Evolutionary conservation across 2,329 filamentous ascomycete species (phyloP).

Genomic region (Alternaria rosae): DNA sequence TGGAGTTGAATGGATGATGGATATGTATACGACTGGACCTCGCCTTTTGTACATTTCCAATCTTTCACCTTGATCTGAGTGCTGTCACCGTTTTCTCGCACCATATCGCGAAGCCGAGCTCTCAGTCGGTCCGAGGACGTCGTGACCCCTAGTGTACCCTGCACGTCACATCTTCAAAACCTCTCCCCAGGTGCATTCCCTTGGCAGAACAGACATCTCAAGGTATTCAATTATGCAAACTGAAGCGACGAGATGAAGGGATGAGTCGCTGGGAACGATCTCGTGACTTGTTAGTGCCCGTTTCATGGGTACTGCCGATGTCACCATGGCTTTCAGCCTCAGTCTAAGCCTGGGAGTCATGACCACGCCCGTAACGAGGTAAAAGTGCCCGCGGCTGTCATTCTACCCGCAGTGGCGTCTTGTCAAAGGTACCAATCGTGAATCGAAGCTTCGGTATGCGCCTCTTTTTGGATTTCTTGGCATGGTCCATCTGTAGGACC

Average conservation of each 20-base stretch:
- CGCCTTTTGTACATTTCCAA: neutral
- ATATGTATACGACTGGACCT: neutral
- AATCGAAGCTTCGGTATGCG: neutral
- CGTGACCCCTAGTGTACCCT: neutral
- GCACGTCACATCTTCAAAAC: constrained; percentile 6
- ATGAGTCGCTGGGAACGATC: neutral
- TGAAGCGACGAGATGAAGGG: neutral
- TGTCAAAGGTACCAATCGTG: neutral
- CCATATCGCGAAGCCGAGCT: neutral
- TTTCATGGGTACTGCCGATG: neutral
- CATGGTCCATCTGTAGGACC: neutral
- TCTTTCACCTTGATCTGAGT: neutral
- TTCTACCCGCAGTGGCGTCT: neutral
- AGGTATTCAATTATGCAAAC: constrained; percentile 2
- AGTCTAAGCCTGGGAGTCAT: neutral
- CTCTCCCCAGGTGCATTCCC: neutral
- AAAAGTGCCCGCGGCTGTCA: neutral
- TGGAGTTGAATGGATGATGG: neutral
- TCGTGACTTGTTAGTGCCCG: neutral
- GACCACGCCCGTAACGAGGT: neutral
- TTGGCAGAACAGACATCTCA: constrained; percentile 5
- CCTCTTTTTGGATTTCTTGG: neutral
- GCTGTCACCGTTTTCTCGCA: neutral
- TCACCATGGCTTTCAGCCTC: neutral
- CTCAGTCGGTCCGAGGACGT: neutral